These are phyloP conservation scores for Candida railenensis DNA, from an alignment of 805 yeast species.

Conservation along the genomic window DNA sequence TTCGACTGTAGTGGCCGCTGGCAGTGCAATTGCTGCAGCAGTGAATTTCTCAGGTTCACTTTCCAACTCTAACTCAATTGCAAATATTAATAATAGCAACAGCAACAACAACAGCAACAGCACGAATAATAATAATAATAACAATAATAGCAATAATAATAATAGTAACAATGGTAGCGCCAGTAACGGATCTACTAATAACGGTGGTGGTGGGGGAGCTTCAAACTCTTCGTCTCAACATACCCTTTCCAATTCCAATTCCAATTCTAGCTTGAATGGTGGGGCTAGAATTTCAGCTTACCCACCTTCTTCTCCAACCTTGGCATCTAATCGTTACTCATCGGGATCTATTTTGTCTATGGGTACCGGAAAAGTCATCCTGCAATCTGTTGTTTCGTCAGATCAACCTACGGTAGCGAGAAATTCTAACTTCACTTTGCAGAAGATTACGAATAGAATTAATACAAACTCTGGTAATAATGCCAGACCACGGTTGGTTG, in stretches of 20 bases:
- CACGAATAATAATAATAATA: no score
- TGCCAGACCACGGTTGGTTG: constrained; percentile 22
- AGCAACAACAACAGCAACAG: background rate
- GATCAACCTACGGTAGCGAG: background rate
- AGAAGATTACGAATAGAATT: constrained; percentile 7
- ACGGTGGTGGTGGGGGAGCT: background rate
- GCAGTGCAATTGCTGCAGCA: constrained; percentile 1
- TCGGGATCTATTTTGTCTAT: constrained; percentile 37
- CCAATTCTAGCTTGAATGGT: constrained; percentile 1
- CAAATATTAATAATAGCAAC: background rate
- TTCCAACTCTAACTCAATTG: constrained; percentile 19
- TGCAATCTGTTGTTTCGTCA: constrained; percentile 17
- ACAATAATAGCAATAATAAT: background rate
- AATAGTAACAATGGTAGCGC: background rate
- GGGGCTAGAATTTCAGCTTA: constrained; percentile 7
- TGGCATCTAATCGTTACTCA: constrained; percentile 34
- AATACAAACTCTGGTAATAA: background rate
- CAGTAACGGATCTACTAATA: background rate
- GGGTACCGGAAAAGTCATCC: constrained; percentile 42
- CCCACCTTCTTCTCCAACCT: constrained; percentile 4
- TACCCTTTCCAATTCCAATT: background rate
- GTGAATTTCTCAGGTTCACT: background rate
- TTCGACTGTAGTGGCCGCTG: constrained; percentile 1
- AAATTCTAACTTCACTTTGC: constrained; percentile 8
- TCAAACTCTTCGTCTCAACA: background rate